Evolutionary conservation across 352 stramenopile species (phyloP), one percentile per base, ranked within the genome.

Genomic region (Pythium biforme): DNA sequence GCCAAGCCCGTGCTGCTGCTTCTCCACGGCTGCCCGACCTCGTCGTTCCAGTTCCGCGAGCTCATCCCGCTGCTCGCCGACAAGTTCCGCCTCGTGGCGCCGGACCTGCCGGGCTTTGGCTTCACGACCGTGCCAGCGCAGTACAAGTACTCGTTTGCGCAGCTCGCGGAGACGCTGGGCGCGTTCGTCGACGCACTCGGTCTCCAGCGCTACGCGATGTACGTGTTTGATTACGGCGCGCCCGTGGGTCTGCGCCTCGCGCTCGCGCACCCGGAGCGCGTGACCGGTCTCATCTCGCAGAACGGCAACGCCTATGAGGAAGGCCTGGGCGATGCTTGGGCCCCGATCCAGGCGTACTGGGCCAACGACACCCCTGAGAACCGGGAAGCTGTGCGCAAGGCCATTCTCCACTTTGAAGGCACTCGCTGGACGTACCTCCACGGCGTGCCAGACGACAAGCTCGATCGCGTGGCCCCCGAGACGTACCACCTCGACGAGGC

Each of bases 301-400:
- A 52, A 61, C 26, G 54, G 54, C 22, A 61, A 61, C 40, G 37
- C 40, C 15, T 61, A 61, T 25, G 54, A 61, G 22, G 54, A 61
- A 40, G 40, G 54, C 19, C 14, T 61, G 25, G 54, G 54, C 48
- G 39, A 52, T 2, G 54, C 54, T 2, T 61, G 54, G 54, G 54
- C 54, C 10, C 54, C 54, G 6, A 52, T 61, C 53, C 54, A n/a
- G 10, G 26, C 20, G 39, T 61, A 61, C 26, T 61, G 54, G 54
- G 29, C 15, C 11, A 20, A 61, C 27, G 15, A 49, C 40, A 52
- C 39, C 5, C 39, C 23, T 8, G 40, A 61, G 27, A 59, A 63
- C 29, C 55, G 55, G 26, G 43, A 63, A 1, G 19, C 39, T 12
- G 46, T 63, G 19, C 33, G 46, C 27, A 11, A 29, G 25, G 22